These are phyloP conservation scores for Candida nonsorbophila DNA, from an alignment of 805 yeast species.

Conservation along the genomic window DNA sequence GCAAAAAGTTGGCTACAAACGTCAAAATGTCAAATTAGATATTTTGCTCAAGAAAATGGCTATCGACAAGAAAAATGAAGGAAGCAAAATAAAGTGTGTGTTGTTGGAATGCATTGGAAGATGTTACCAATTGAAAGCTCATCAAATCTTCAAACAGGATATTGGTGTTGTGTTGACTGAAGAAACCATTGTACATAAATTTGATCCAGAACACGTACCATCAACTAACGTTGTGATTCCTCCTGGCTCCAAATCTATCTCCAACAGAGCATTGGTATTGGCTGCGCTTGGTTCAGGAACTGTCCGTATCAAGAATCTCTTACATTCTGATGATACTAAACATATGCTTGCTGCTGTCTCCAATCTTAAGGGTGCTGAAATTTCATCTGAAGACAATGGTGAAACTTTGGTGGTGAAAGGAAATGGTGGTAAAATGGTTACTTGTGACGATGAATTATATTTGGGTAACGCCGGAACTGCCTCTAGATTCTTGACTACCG, in stretches of 20 bases:
- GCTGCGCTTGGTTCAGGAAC: conserved; percentile 90
- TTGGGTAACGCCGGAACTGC: conserved; percentile 99
- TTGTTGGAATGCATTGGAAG: conserved; percentile 79
- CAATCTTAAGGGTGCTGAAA: conserved; percentile 73
- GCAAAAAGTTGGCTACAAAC: conserved; percentile 61
- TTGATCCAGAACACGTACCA: conserved; percentile 28
- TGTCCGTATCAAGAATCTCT: conserved; percentile 75
- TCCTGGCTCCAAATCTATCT: conserved; percentile 96
- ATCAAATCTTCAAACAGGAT: conserved; percentile 75
- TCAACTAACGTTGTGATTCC: conserved; percentile 57
- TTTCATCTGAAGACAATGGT: conserved; percentile 82
- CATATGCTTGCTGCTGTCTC: conserved; percentile 89
- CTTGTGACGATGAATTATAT: conserved; percentile 66
- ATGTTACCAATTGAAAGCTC: conserved; percentile 85
- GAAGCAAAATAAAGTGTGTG: conserved; percentile 83
- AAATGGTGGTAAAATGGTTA: conserved; percentile 72
- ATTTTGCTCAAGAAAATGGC: conserved; percentile 78
- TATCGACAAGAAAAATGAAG: conserved; percentile 95
- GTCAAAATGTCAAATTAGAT: conserved; percentile 65
- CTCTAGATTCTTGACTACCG: conserved; percentile 87
- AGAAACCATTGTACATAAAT: conserved; percentile 65
- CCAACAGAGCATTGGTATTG: conserved; percentile 87
- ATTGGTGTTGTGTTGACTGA: conserved; percentile 79
- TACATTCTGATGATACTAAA: conserved; percentile 95
- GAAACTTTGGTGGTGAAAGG: conserved; percentile 81